Evolutionary conservation across 768 basidiomycete genomes (phyloP).

Genomic region (Termitomyces sp.): DNA sequence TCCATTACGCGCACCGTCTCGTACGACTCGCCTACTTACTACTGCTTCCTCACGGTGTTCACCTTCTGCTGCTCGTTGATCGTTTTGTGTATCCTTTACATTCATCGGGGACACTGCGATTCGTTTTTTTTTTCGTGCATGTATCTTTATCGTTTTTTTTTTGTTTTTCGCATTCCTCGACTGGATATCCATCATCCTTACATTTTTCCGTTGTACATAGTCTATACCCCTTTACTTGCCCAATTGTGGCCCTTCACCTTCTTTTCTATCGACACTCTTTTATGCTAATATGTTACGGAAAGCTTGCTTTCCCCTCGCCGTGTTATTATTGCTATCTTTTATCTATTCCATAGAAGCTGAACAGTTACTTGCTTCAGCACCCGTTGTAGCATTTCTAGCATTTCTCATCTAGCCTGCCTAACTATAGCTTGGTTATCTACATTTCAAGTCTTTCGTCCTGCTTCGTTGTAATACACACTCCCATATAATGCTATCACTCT

Average conservation of each 20-base stretch:
- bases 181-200: slow-evolving; percentile 13
- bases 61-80: slow-evolving; percentile 17
- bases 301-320: slow-evolving; percentile 17
- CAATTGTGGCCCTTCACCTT: slow-evolving; percentile 19
- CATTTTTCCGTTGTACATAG: slow-evolving; percentile 27
- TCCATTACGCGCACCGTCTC: slow-evolving; percentile 23
- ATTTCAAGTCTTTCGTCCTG: slow-evolving; percentile 12
- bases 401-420: slow-evolving; percentile 7
- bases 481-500: slow-evolving; percentile 12
- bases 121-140: slow-evolving; percentile 16
- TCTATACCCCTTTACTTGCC: slow-evolving; percentile 18
- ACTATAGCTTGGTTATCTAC: slow-evolving; percentile 10
- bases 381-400: slow-evolving; percentile 16
- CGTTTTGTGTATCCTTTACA: slow-evolving; percentile 9
- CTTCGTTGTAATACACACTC: slow-evolving; percentile 1
- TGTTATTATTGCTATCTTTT: slow-evolving; percentile 16
- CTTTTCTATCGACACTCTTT: slow-evolving; percentile 4
- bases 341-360: slow-evolving; percentile 18
- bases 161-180: slow-evolving; percentile 5
- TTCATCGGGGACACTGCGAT: slow-evolving; percentile 10
- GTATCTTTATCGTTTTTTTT: slow-evolving; percentile 18
- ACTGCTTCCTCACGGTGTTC: slow-evolving; percentile 16
- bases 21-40: slow-evolving; percentile 16
- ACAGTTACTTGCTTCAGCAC: slow-evolving; percentile 14
- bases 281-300: slow-evolving; percentile 14